These are phyloP conservation scores for Murraya paniculata DNA, from an alignment of 345 rosid species.

Conservation along the genomic window DNA sequence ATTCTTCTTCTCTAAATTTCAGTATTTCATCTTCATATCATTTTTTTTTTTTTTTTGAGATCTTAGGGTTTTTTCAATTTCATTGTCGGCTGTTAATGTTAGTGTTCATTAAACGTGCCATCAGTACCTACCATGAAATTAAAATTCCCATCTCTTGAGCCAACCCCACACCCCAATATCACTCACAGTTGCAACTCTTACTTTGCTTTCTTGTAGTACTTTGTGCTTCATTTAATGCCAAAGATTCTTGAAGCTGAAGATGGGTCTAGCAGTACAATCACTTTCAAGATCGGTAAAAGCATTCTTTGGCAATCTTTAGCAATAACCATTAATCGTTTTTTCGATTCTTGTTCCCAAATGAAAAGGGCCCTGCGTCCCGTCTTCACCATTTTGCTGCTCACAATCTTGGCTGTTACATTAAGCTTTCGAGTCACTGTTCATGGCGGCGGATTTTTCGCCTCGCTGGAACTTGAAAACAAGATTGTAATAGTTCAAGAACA, in stretches of 20 bases:
- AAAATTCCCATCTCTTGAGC: background rate
- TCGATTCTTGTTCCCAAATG: conserved; percentile 32
- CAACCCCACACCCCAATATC: background rate
- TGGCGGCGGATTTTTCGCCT: conserved; percentile 37
- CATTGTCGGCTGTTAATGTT: background rate
- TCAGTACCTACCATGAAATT: background rate
- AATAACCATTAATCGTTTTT: conserved; percentile 15
- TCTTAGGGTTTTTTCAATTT: background rate
- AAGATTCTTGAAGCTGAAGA: conserved; percentile 13
- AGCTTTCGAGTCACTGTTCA: conserved; percentile 43
- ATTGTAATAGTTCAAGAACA: conserved; percentile 14
- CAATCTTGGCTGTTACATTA: conserved; percentile 49
- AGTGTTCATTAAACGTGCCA: background rate
- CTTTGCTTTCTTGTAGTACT: conserved; percentile 1
- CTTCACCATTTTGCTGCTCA: conserved; percentile 52
- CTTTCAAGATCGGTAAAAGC: conserved; percentile 20
- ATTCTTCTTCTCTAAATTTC: background rate
- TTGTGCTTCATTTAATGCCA: conserved; percentile 7
- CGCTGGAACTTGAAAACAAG: conserved; percentile 31
- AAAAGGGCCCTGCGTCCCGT: conserved; percentile 74
- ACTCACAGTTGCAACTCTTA: background rate
- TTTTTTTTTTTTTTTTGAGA: too few species aligned
- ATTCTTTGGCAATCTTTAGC: conserved; percentile 17
- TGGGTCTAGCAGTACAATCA: conserved; percentile 34
- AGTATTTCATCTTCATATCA: background rate